Base-by-base conservation (phyloP, 2,329 filamentous ascomycete genomes). In the Tolypocladium paradoxum region DNA sequence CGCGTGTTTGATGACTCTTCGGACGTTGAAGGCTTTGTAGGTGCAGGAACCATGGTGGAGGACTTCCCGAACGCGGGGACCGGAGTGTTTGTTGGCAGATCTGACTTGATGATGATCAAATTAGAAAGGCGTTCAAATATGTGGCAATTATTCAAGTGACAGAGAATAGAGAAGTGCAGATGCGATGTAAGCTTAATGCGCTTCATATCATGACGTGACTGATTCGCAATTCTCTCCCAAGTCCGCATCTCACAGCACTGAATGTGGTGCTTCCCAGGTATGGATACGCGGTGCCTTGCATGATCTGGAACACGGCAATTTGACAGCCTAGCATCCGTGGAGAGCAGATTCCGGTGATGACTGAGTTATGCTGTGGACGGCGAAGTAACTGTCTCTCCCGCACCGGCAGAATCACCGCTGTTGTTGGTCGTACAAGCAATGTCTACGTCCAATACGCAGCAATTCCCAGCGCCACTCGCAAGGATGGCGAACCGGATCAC, bases 391-490 rank as follows among this genome's bases (percentile, higher is more conserved):
- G 27, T 47, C 18, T 33, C 36, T n/a, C 18, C 9, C 18, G 18
- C 18, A 37, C 34, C 14, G 14, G 5, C 14, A 35, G 34, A 35
- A 35, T 18, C 34, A 16, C 34, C 33, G 14, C 14, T 5, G 18
- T n/a, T 11, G 18, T n/a, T 37, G 18, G 36, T 37, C 36, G 36
- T 11, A 37, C 16, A n/a, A n/a, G 35, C 36, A n/a, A 29, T 27
- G 43, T 29, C 43, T 29, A 9, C 24, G 18, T 6, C 16, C 16
- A n/a, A 12, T 24, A n/a, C 38, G 12, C 11, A 6, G 20, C 20
- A 9, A 47, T 20, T 18, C 18, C 33, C 46, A 49, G 50, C 55
- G 58, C 58, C 57, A 59, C 58, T 59, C 56, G 55, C 53, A 54
- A 58, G 48, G 45, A 43, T 50, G 50, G 29, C 57, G 53, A 60